Percentiles rank a stretch among this genome's conserved stretches.
These are phyloP conservation scores for Fusarium musae DNA, from an alignment of 2,329 filamentous ascomycete species.

Conservation along the genomic window DNA sequence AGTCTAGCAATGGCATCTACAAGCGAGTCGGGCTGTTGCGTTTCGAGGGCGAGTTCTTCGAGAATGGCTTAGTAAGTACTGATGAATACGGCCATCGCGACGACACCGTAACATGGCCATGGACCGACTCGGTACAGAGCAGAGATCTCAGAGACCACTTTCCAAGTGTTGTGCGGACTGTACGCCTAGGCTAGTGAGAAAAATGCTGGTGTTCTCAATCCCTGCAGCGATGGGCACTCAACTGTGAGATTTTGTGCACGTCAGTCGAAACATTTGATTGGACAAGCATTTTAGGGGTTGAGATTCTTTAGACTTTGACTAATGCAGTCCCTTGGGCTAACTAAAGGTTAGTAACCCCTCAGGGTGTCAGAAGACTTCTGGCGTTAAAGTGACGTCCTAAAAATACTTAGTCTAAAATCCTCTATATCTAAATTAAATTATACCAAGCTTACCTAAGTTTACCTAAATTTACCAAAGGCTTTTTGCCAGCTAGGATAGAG, in stretches of 20 bases:
- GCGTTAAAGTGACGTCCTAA: too few relatives aligned
- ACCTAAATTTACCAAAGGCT: too few relatives aligned
- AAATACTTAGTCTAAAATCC: too few relatives aligned
- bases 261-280: not conserved
- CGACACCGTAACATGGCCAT: not conserved
- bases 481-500: too few relatives aligned
- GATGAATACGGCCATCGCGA: rapidly evolving
- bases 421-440: too few relatives aligned
- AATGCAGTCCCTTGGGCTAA: not conserved
- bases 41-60: not conserved
- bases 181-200: not conserved
- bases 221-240: not conserved
- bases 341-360: not conserved
- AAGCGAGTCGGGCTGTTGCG: not conserved
- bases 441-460: too few relatives aligned
- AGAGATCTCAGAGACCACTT: not conserved
- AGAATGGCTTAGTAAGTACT: not conserved
- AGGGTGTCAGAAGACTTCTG: too few relatives aligned
- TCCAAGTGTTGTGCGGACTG: not conserved
- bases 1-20: rapidly evolving
- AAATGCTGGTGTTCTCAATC: not conserved
- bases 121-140: not conserved
- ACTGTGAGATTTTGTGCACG: not conserved
- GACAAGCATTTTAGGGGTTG: rapidly evolving
- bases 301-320: not conserved